Evolutionary conservation across 495 filamentous ascomycete species (phyloP), one percentile per base, ranked within the genome.

Genomic region (Rusavskia elegans): DNA sequence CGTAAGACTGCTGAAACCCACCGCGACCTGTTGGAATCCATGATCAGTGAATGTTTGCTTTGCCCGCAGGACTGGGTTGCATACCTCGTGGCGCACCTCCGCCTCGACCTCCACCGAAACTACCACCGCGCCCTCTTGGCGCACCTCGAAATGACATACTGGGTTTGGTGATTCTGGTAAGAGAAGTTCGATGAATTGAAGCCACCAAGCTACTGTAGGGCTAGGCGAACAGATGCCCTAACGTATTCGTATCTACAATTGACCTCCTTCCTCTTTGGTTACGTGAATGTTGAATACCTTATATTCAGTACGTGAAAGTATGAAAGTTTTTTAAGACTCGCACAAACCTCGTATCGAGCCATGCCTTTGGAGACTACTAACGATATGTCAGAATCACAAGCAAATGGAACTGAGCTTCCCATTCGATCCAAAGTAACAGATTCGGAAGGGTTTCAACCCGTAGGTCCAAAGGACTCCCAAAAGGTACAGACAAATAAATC

Each of bases 1-100:
- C 83, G 57, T 75, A 80, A 8, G 78, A 76, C 46, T 67, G 70
- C 57, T 79, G 77, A 64, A 75, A 82, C 45, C 78, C 79, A 64
- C 80, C 79, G 56, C 83, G 77, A 49, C 76, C 73, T 77, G 55
- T 61, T 29, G 36, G 51, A 32, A 44, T 38, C 32, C 52, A 13
- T 48, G 32, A 32, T 36, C n/a, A 48, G 16, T 23, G 20, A 53
- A 21, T 20, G 29, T 13, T 2, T 41, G 44, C 23, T 23, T 27
- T 52, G 55, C 30, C 37, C 27, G 48, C 40, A 53, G 38, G 30
- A 53, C 46, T 46, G 53, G 17, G 45, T 45, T 42, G 35, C 42
- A 17, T 49, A 61, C 62, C 64, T 42, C 59, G 49, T 13, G 37
- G 55, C 57, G 67, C 59, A 50, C 70, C 73, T 59, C 73, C 71